A percentile compares a stretch with the other conserved stretches of the same genome.
Evolutionary conservation across 106 monocot species (phyloP).

Genomic region (Allium sativum): DNA sequence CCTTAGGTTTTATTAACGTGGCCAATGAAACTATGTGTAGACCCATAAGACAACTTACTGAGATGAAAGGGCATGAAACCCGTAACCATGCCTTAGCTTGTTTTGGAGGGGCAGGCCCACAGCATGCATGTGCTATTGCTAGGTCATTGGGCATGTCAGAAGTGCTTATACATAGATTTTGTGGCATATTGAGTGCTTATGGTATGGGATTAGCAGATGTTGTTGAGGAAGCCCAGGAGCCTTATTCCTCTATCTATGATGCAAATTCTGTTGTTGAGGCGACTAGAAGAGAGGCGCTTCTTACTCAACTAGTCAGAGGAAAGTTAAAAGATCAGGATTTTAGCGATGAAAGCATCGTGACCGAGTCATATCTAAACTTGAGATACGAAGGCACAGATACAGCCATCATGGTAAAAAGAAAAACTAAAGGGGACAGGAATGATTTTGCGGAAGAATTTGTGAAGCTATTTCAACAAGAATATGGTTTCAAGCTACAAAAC

Average conservation of each 20-base stretch:
- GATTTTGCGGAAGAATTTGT: conserved; percentile 64
- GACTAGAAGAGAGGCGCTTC: conserved; percentile 38
- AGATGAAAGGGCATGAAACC: conserved; percentile 99
- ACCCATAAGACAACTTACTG: conserved; percentile 84
- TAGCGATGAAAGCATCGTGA: conserved; percentile 49
- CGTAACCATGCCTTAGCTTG: conserved; percentile 88
- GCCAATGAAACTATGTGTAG: conserved; percentile 99
- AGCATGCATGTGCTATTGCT: conserved; percentile 91
- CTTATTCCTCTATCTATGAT: conserved; percentile 59
- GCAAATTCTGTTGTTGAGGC: conserved; percentile 42
- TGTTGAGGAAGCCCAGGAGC: conserved; percentile 82
- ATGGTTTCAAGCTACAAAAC: conserved; percentile 82
- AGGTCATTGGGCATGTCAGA: conserved; percentile 83
- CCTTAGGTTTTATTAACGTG: conserved; percentile 84
- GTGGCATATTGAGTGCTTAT: conserved; percentile 96
- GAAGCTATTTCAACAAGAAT: conserved; percentile 72
- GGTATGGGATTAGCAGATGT: conserved; percentile 98
- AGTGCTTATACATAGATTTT: conserved; percentile 77
- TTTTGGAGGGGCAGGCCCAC: conserved; percentile 96
- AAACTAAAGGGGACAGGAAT: conserved; percentile 24
- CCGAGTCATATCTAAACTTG: conserved; percentile 77
- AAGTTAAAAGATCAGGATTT: conserved; percentile 76
- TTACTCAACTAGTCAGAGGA: conserved; percentile 44
- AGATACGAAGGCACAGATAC: conserved; percentile 97
- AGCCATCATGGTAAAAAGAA: conserved; percentile 86